Evolutionary conservation across 2,329 filamentous ascomycete species (phyloP), one percentile per base, ranked within the genome.

Genomic region (Colletotrichum acutatum): DNA sequence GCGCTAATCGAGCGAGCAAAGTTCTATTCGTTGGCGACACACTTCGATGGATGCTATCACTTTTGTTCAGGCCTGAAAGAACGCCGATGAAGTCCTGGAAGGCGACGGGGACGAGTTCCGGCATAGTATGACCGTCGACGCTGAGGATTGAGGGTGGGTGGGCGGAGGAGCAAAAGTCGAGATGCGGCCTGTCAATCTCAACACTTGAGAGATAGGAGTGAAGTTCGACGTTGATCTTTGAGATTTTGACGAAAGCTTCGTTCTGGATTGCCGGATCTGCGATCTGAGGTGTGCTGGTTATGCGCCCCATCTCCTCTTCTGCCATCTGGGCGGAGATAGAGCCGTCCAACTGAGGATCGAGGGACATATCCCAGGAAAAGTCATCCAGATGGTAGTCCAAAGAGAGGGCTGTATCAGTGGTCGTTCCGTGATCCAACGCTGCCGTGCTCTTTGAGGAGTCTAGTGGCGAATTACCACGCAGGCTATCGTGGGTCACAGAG

Each of bases 151-250:
- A 69, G 12, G 30, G 30, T 12, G 58, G 30, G 19, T 30, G 52
- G 12, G 28, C 28, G 46, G 54, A 14, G 68, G 66, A 63, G 72
- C 58, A 60, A 32, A 53, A 9, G 59, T 24, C 22, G 52, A 64
- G 12, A 28, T 16, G 12, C 8, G 14, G 65, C 60, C 52, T 72
- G 60, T 60, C 46, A 8, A 28, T 8, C 12, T 28, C 12, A 7
- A 56, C 7, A 19, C 14, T 68, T 30, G 46, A 22, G 2, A 68
- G 5, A 8, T 42, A 49, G 12, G 32, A 70, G 59, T 76, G 75
- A 4, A 78, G 75, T 2, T 78, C 76, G 12, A 74, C 68, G 34
- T 80, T 78, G 0, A 79, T 64, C 12, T 69, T 72, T 0, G 77
- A 80, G 0, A 80, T 16, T 32, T 54, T 62, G 30, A 24, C 16